Evolutionary conservation across 441 rosid species (phyloP), one percentile per base, ranked within the genome.

Genomic region (Gossypium gossypioides): DNA sequence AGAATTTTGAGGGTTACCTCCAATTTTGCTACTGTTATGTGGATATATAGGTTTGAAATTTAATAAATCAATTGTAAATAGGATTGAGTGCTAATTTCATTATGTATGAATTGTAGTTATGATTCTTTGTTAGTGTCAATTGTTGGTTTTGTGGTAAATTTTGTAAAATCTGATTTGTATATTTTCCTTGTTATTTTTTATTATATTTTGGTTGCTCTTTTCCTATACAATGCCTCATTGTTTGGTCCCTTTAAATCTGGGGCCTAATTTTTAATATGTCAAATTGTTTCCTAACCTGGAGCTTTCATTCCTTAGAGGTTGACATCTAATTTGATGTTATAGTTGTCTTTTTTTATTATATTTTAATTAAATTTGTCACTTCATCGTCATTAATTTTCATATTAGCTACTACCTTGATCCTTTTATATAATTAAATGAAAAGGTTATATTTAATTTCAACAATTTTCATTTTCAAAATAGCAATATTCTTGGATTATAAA

Each of bases 11-110:
- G 60, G 65, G 65, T 0, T 32, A 9, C n/a, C 25, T 15, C 54
- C 7, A 8, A 37, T 37, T 37, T 37, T 52, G 79, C 73, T 81
- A 78, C 75, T 75, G 77, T 83, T 59, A 81, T 75, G 69, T 77
- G 77, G 19, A 44, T 83, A 67, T 29, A 27, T 81, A 75, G 84
- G 85, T 62, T 37, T 68, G 58, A 50, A 15, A 57, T 40, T 59
- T 56, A 51, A 51, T 27, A 6, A 68, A 27, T 68, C 27, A 29
- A 16, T 68, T 50, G 8, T 50, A 63, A 40, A 29, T 63, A 51
- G 59, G 22, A 51, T 51, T 51, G 27, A 68, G 24, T 50, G 59
- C 59, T 68, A 16, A 44, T 78, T 27, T 55, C 74, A 67, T 71
- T 72, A 50, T 27, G 57, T 32, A 56, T 16, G 54, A 50, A 52